Conservation (phyloP, 257 asterid species). For the Solanum clarkiae region DNA sequence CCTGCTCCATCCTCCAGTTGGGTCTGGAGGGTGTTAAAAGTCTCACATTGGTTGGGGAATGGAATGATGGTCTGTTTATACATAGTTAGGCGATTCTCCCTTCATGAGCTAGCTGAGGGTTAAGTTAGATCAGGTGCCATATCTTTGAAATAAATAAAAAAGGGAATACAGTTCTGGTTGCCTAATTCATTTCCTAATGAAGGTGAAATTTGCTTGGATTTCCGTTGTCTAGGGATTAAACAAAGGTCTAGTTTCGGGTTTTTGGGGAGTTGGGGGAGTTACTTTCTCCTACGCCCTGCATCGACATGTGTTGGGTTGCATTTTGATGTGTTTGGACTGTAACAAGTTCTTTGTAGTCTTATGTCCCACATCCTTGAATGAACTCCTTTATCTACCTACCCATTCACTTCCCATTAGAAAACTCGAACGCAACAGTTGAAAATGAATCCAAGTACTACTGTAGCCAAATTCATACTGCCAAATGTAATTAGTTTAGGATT, state of each 20-base stretch:
- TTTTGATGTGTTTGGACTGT: neutral
- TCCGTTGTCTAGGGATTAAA: neutral
- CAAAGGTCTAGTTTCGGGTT: neutral
- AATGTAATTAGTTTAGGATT: neutral
- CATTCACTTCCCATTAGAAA: neutral
- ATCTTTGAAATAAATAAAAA: neutral
- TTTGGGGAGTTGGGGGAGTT: neutral
- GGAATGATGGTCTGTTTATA: neutral
- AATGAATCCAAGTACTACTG: neutral
- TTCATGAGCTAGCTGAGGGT: neutral
- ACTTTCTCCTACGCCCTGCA: neutral
- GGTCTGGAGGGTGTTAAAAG: neutral
- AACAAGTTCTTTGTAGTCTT: neutral
- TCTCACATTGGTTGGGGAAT: no score
- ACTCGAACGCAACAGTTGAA: neutral
- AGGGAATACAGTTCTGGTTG: neutral
- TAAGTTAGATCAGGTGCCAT: neutral
- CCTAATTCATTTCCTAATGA: neutral
- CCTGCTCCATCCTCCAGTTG: neutral
- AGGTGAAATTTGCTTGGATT: neutral
- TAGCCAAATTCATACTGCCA: neutral
- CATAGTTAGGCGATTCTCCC: neutral
- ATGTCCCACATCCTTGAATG: neutral
- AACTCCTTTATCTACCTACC: neutral
- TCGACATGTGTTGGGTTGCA: neutral